phyloP scores from a whole-genome alignment of 768 basidiomycete genomes.

The Tricholoma bakamatsutake region DNA sequence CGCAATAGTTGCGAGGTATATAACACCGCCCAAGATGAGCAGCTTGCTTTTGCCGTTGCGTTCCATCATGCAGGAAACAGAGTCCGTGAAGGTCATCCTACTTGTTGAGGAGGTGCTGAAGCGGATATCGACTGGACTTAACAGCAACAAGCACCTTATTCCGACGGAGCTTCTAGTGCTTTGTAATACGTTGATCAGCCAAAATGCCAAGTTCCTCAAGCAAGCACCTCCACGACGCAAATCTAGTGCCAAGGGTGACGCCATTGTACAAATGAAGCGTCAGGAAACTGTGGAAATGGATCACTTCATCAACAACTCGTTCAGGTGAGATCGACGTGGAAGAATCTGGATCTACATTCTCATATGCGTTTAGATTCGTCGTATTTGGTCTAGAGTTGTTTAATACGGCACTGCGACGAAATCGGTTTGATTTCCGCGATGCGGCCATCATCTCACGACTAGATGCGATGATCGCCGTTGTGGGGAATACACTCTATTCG shows the following conservation, averaged over 20 bases:
- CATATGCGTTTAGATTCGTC: conserved; percentile 56
- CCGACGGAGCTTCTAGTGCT: conserved; percentile 71
- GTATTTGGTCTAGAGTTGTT: conserved; percentile 90
- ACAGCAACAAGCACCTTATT: conserved; percentile 67
- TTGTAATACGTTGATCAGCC: conserved; percentile 86
- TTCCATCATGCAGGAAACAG: conserved; percentile 82
- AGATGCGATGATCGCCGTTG: conserved; percentile 77
- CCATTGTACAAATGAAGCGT: conserved; percentile 76
- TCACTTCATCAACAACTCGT: conserved; percentile 83
- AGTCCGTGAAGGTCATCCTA: conserved; percentile 70
- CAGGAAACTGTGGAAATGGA: conserved; percentile 47
- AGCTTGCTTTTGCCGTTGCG: conserved; percentile 73
- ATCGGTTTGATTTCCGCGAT: conserved; percentile 82
- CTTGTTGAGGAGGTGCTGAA: conserved; percentile 86
- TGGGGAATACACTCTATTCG: conserved; percentile 92
- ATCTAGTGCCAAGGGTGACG: conserved; percentile 42
- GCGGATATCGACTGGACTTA: conserved; percentile 78
- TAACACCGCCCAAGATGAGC: conserved; percentile 74
- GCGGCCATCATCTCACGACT: conserved; percentile 69
- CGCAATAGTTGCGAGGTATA: conserved; percentile 68
- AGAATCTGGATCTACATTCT: background rate
- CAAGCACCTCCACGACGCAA: conserved; percentile 39
- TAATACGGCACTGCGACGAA: conserved; percentile 79
- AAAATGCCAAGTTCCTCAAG: conserved; percentile 84
- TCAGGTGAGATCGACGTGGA: conserved; percentile 45